Evolutionary conservation across 1,284 basidiomycete species (phyloP).

Genomic region (Boletus semigastroideus): DNA sequence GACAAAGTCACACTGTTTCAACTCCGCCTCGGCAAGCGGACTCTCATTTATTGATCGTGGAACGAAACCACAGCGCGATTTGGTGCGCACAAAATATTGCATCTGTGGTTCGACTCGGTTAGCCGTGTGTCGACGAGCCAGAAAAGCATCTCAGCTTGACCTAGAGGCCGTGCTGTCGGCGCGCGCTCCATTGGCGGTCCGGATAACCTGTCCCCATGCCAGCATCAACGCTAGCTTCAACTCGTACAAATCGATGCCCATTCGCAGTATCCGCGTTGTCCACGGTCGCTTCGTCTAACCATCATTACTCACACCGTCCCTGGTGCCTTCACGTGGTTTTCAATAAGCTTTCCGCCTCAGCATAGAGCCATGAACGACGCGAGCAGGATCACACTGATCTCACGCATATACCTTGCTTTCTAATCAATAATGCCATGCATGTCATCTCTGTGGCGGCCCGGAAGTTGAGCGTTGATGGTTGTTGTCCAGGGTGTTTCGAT

Average conservation of each 20-base stretch:
- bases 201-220: neutral
- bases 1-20: too few species aligned
- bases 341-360: too few species aligned
- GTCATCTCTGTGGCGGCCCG: neutral
- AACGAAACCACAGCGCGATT: too few species aligned
- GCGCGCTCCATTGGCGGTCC: neutral
- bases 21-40: neutral
- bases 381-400: too few species aligned
- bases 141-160: neutral
- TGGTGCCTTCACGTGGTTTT: neutral
- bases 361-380: too few species aligned
- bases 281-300: neutral
- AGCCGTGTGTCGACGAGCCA: neutral
- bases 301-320: neutral
- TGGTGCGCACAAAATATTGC: too few species aligned
- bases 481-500: too few species aligned
- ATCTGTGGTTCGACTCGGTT: too few species aligned
- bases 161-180: neutral
- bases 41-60: too few species aligned
- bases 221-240: neutral
- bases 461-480: neutral
- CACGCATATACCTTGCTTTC: too few species aligned
- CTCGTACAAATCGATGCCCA: neutral
- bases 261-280: neutral
- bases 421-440: neutral